Evolutionary conservation across 495 filamentous ascomycete genomes (phyloP).

Genomic region (Xylaria nigripes): DNA sequence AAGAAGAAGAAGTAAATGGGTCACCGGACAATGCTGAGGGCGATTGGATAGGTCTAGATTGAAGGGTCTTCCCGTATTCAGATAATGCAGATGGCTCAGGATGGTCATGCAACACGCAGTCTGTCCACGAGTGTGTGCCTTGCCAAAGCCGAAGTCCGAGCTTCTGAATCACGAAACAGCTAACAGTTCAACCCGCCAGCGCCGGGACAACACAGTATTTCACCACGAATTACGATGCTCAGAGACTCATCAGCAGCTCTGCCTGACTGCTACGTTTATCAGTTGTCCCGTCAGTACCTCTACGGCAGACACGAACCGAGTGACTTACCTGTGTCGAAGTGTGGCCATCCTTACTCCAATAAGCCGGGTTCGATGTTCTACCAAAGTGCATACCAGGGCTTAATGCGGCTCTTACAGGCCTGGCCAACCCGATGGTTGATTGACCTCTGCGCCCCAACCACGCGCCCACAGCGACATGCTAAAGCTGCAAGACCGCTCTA

Average conservation of each 20-base stretch:
- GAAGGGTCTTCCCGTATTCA: slow-evolving; percentile 6
- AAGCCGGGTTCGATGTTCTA: neutral
- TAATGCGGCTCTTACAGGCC: neutral
- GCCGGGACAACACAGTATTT: neutral
- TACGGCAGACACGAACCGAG: neutral
- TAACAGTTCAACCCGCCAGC: neutral
- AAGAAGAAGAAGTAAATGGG: slow-evolving; percentile 24
- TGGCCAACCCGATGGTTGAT: neutral
- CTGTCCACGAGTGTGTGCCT: neutral
- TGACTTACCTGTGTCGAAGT: neutral
- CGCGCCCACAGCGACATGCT: neutral
- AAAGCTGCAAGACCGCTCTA: neutral
- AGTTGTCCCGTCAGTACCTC: neutral
- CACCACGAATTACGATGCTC: neutral
- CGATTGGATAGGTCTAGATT: slow-evolving; percentile 51
- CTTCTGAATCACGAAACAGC: neutral
- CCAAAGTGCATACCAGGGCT: neutral
- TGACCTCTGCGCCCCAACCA: neutral
- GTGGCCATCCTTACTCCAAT: neutral
- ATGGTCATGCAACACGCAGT: neutral
- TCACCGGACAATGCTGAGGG: slow-evolving; percentile 31
- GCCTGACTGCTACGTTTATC: neutral
- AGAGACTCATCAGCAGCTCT: neutral
- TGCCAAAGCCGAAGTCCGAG: neutral
- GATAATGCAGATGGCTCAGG: neutral